Conservation (phyloP, 805 yeast genomes). For the Lachancea quebecensis region DNA sequence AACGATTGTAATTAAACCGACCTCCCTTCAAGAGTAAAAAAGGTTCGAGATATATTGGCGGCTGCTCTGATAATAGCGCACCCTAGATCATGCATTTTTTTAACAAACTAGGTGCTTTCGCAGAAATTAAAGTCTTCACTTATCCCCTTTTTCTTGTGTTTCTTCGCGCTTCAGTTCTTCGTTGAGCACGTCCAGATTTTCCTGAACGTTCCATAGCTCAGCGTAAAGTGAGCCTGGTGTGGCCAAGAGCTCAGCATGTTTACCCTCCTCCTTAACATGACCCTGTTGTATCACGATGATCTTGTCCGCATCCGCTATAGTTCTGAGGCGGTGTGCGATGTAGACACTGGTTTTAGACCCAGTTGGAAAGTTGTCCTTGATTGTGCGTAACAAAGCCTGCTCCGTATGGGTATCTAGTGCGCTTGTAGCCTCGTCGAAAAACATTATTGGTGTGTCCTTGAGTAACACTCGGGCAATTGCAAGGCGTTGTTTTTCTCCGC, state of each 20-base stretch:
- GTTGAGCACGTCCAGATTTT: slow-evolving; percentile 51
- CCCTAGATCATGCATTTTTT: too few species aligned
- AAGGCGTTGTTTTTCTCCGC: slow-evolving; percentile 96
- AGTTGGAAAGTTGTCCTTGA: slow-evolving; percentile 56
- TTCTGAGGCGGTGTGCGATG: slow-evolving; percentile 89
- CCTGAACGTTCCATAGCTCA: slow-evolving; percentile 89
- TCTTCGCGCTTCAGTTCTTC: slow-evolving; percentile 29
- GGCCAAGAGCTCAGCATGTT: slow-evolving; percentile 56
- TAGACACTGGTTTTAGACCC: slow-evolving; percentile 68
- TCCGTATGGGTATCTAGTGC: slow-evolving; percentile 97
- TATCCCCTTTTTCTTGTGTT: too few species aligned
- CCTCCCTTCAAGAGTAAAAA: not conserved
- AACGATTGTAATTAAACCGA: not conserved
- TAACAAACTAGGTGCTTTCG: too few species aligned
- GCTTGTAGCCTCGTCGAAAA: slow-evolving; percentile 95
- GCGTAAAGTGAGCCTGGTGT: slow-evolving; percentile 58
- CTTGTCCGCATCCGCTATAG: slow-evolving; percentile 90
- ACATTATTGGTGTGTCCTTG: slow-evolving; percentile 81
- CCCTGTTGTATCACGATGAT: slow-evolving; percentile 83
- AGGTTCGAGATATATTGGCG: too few species aligned
- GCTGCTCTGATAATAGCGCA: too few species aligned
- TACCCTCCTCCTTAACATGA: slow-evolving; percentile 78
- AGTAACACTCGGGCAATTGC: slow-evolving; percentile 89
- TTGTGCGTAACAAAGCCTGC: slow-evolving; percentile 70
- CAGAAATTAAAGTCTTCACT: too few species aligned